Conservation (phyloP, 2,329 filamentous ascomycete species). For the Colletotrichum siamense region DNA sequence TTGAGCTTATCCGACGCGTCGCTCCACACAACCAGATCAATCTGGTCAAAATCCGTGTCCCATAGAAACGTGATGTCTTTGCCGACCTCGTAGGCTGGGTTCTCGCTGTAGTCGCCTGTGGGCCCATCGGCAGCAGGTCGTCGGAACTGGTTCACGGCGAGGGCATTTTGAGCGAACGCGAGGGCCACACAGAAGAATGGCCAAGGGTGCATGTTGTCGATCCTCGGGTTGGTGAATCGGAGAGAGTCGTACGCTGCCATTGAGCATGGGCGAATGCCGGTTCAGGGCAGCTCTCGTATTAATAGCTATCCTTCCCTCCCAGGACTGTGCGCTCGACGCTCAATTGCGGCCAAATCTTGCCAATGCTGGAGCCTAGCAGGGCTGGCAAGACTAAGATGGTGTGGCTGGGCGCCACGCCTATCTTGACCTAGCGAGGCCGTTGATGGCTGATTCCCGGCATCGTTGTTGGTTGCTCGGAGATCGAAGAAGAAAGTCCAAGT, state of each 20-base stretch:
- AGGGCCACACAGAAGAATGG: background rate
- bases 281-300: background rate
- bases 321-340: background rate
- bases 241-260: background rate
- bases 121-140: background rate
- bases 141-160: background rate
- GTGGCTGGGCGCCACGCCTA: background rate
- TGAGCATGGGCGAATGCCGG: background rate
- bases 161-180: background rate
- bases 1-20: background rate
- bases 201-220: background rate
- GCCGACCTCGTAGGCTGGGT: background rate
- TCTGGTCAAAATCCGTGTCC: background rate
- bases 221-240: background rate
- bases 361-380: background rate
- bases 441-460: background rate
- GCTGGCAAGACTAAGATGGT: background rate
- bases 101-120: background rate
- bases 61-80: background rate
- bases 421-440: background rate
- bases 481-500: background rate
- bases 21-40: background rate
- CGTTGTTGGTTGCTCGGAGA: background rate
- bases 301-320: background rate
- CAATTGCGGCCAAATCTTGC: background rate